Base-by-base conservation (phyloP, 768 basidiomycete genomes). In the Leucosporidium yakuticum region DNA sequence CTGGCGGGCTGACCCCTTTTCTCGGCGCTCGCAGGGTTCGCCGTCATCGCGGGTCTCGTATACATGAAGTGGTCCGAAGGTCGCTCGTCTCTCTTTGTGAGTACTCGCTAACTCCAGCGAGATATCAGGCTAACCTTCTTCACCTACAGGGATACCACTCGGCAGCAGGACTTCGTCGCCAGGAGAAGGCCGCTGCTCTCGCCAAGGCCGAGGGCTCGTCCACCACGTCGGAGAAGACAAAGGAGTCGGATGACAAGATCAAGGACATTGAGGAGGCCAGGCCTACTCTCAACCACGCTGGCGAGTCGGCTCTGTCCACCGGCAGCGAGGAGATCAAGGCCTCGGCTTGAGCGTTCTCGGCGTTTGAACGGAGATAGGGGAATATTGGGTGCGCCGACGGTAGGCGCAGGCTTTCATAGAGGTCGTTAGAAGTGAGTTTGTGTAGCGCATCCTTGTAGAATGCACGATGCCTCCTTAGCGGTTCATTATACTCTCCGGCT, bases 1-100 rank as follows among this genome's bases (percentile, higher is more conserved):
- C 14, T 23, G 4, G 20, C 3, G 8, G 23, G 5, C 50, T 51
- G 50, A 51, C 50, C 21, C n/a, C n/a, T n/a, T 27, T 4, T 27
- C 7, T 50, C 20, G 20, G 20, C n/a, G n/a, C 50, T 23, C 50
- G 25, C 50, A 51, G 50, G 50, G 55, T 29, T 96, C 69, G 85
- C 87, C 19, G 89, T 88, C 72, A 85, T 94, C 56, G 83, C 76
- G 44, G 81, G 81, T 4, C 83, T 98, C 61, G 75, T 88, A 60
- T 83, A 78, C 74, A 76, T 80, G 73, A 80, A 80, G 77, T 82
- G 79, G 79, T 50, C 74, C 29, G 81, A 82, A 67, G 81, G 80
- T 27, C 75, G 81, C 36, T 63, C 75, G 3, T 44, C 39, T 15
- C 3, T 44, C 34, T 51, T 9, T 12, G 55, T 57, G 20, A 6